Evolutionary conservation across 352 stramenopile genomes (phyloP), one percentile per base, ranked within the genome.

Genomic region (Phytophthora sp.): DNA sequence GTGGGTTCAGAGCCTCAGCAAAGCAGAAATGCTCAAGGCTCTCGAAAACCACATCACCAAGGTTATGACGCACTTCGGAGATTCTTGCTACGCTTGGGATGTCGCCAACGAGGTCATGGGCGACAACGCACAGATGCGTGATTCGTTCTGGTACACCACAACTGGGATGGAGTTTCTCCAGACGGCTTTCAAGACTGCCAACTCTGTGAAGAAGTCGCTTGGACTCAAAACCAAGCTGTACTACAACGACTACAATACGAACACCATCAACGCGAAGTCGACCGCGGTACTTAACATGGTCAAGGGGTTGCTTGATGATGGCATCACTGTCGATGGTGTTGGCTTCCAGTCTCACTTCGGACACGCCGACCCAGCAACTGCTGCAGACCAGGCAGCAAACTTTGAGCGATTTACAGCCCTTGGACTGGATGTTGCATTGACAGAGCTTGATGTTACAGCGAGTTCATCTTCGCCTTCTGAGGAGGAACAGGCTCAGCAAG

Each of bases 181-280:
- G 23, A 74, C 66, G 31, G 66, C 66, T 3, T 74, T 74, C 32
- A 74, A 66, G 54, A 66, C 60, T 15, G 66, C 66, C 41, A 74
- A 64, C 38, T 28, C 48, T 28, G 66, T 74, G 15, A 74, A 74
- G 44, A 66, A 74, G 42, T 60, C 53, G 37, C 66, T 74, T 7
- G 66, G 66, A 0, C 30, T 74, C 1, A 70, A 18, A 1, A 60
- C 54, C 2, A 69, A 69, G 28, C 11, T 69, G 30, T 65, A 69
- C 61, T 69, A 69, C 54, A 74, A 69, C 27, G 61, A 65, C 54
- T 69, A 69, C 38, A 69, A 69, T 26, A 69, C 46, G 20, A 43
- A 69, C 41, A 70, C 41, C 15, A 54, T 74, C 20, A 74, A 70
- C 43, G 59, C 66, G 49, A 74, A 74, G 49, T 74, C 66, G 15